Conservation (phyloP, 371 early-diverging fungal species). For the Blakeslea trispora region DNA sequence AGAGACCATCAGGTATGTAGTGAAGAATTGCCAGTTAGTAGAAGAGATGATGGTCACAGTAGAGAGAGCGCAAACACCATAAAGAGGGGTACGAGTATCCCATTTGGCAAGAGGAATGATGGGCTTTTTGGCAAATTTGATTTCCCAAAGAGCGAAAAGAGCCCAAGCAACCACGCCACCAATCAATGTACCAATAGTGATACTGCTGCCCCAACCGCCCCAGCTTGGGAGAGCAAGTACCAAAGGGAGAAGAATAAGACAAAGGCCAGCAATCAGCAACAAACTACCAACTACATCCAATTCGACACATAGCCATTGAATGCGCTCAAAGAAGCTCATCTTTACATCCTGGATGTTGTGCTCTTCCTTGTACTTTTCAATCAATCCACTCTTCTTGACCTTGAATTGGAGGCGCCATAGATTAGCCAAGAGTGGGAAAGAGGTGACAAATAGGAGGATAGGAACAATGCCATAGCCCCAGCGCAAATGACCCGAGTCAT, state of each 20-base stretch:
- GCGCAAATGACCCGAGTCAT: conserved; percentile 23
- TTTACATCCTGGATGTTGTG: neutral
- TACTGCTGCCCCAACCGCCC: conserved; percentile 43
- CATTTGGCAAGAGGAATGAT: conserved; percentile 51
- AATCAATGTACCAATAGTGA: conserved; percentile 23
- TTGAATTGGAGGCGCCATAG: conserved; percentile 21
- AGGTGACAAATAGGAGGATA: conserved; percentile 20
- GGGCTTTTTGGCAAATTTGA: conserved; percentile 41
- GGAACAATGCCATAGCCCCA: conserved; percentile 33
- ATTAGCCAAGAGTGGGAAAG: conserved; percentile 24
- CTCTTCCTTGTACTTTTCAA: conserved; percentile 2
- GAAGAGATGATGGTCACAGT: conserved; percentile 42
- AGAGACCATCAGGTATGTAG: conserved; percentile 46
- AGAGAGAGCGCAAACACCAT: conserved; percentile 43
- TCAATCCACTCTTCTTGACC: conserved; percentile 18
- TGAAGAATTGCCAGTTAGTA: conserved; percentile 45
- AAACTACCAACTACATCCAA: conserved; percentile 47
- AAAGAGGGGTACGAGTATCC: conserved; percentile 43
- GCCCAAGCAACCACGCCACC: conserved; percentile 29
- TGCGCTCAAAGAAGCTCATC: conserved; percentile 6
- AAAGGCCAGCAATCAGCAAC: conserved; percentile 42
- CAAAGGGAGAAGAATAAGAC: conserved; percentile 45
- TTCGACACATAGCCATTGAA: conserved; percentile 37
- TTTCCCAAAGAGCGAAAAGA: conserved; percentile 45
- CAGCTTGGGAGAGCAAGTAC: conserved; percentile 42